phyloP scores from a whole-genome alignment of 495 filamentous ascomycete genomes.

The Aspergillus bertholletiae region DNA sequence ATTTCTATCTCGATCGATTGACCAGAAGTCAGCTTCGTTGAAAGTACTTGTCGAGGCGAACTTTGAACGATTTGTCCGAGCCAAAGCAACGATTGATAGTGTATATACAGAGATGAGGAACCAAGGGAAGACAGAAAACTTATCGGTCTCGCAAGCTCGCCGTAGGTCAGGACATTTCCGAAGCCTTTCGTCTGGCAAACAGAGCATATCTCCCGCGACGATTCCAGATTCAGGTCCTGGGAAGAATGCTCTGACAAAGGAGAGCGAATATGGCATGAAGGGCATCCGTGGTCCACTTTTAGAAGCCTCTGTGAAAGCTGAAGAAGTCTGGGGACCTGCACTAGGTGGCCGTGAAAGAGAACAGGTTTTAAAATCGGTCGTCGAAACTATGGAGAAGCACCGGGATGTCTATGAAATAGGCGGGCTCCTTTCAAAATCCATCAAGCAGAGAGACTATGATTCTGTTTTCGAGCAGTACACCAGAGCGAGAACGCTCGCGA shows the following conservation, averaged over 20 bases:
- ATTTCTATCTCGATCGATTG: slow-evolving; percentile 81
- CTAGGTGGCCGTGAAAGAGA: slow-evolving; percentile 90
- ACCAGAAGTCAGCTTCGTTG: slow-evolving; percentile 92
- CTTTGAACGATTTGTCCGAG: slow-evolving; percentile 94
- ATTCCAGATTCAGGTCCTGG: slow-evolving; percentile 35
- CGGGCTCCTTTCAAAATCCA: slow-evolving; percentile 72
- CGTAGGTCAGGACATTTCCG: slow-evolving; percentile 63
- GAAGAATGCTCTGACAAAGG: slow-evolving; percentile 88
- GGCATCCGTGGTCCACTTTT: slow-evolving; percentile 84
- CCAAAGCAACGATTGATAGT: slow-evolving; percentile 95
- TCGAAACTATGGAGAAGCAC: slow-evolving; percentile 69
- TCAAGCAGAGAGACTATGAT: slow-evolving; percentile 87
- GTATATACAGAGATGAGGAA: slow-evolving; percentile 98
- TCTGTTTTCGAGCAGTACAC: slow-evolving; percentile 80
- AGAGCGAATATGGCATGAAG: slow-evolving; percentile 90
- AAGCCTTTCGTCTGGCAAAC: slow-evolving; percentile 46
- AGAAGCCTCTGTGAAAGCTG: slow-evolving; percentile 87
- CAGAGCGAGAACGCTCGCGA: slow-evolving; percentile 69
- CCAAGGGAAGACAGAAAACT: slow-evolving; percentile 65
- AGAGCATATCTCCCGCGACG: slow-evolving; percentile 32
- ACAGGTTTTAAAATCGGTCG: slow-evolving; percentile 71
- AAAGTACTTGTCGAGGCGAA: slow-evolving; percentile 96
- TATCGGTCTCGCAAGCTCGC: slow-evolving; percentile 44
- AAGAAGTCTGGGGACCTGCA: slow-evolving; percentile 95
- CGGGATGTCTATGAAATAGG: slow-evolving; percentile 78